Evolutionary conservation across 2,329 filamentous ascomycete species (phyloP), one percentile per base, ranked within the genome.

Genomic region (Aphanocladium album): DNA sequence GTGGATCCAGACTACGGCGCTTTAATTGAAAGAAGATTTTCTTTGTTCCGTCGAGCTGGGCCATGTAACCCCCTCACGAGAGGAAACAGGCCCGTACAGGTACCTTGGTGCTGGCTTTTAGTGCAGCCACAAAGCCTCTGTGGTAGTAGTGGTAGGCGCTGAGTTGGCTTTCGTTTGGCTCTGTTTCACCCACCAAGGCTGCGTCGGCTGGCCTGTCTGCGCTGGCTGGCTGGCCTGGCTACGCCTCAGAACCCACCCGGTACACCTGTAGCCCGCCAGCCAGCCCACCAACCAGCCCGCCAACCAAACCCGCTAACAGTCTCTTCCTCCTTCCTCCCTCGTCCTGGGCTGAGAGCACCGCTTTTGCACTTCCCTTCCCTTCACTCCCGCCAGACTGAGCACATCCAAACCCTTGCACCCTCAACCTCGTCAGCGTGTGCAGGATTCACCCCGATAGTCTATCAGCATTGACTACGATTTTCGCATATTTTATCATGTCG

Each of bases 401-500:
- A 37, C 39, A 25, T 51, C 30, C 49, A 46, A 37, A n/a, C n/a
- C 23, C 41, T 46, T 12, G n/a, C 23, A 23, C 39, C 49, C 30
- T 11, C 49, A 30, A 27, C 19, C 39, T 54, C 49, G 41, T n/a
- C 37, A 53, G 19, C 57, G 6, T 37, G 27, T 39, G 21, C 39
- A 30, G n/a, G 21, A 47, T 27, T 41, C 25, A 45, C n/a, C 35
- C 41, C 17, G 46, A 60, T 30, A 53, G 17, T 37, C 17, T 27
- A 39, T 37, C 17, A 60, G 27, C 25, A 47, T 47, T 47, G 57
- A 39, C 35, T 54, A 47, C 30, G 11, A 46, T 17, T 21, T 2
- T 39, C 37, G 19, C 25, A 14, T 37, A 53, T 60, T 27, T 47
- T 39, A 78, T 63, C 68, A 86, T 86, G 83, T 77, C 83, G 68